phyloP scores from a whole-genome alignment of 179 eudicot species.

The Silene noctiflora region DNA sequence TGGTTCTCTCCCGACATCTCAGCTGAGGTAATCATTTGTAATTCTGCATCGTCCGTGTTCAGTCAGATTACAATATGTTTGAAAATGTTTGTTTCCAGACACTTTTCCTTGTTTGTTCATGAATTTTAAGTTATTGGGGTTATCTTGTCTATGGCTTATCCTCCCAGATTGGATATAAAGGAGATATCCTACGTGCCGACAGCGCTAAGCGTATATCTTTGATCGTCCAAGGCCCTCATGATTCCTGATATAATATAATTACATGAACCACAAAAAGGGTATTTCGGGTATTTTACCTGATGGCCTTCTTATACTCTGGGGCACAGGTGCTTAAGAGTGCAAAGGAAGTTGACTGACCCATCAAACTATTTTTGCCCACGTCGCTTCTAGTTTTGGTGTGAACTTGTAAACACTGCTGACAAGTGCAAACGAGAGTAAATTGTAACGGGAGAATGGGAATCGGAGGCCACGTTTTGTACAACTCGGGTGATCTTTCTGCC shows the following conservation, averaged over 20 bases:
- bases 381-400: constrained; percentile 15
- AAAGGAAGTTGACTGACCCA: constrained; percentile 53
- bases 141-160: constrained; percentile 35
- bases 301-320: constrained; percentile 55
- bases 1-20: constrained; percentile 83
- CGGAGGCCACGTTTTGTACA: constrained; percentile 21
- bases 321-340: constrained; percentile 52
- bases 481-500: constrained; percentile 20
- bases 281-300: constrained; percentile 45
- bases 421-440: constrained; percentile 16
- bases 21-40: constrained; percentile 56
- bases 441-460: constrained; percentile 27
- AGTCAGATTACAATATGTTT: not conserved
- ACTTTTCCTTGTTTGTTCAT: not conserved
- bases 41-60: not conserved
- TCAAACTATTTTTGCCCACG: constrained; percentile 21
- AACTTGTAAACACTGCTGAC: constrained; percentile 31
- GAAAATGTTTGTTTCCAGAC: not conserved
- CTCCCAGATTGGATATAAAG: constrained; percentile 81
- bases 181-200: constrained; percentile 72
- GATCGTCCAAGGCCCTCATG: constrained; percentile 72
- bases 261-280: constrained; percentile 40
- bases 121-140: constrained; percentile 17
- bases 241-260: constrained; percentile 59
- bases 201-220: constrained; percentile 75